Evolutionary conservation across 2,329 filamentous ascomycete species (phyloP), one percentile per base, ranked within the genome.

Genomic region (Aureobasidium sp.): DNA sequence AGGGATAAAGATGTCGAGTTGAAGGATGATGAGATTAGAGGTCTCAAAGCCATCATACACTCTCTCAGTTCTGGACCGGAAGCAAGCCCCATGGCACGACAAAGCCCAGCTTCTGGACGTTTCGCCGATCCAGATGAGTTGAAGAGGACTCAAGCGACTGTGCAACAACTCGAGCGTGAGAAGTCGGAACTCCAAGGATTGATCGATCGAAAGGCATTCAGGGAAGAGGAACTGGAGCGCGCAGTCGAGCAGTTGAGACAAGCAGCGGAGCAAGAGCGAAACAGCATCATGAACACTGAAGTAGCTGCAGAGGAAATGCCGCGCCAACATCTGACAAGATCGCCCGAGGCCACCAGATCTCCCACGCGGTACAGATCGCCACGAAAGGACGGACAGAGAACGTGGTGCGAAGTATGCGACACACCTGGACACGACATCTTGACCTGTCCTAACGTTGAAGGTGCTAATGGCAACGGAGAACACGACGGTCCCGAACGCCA

Each of bases 21-120:
- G 71, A 94, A 95, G 72, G 93, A 99, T 70, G 94, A 99, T 69
- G 94, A 99, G 78, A 97, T 99, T 70, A 85, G 93, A 65, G 94
- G 94, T 51, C 82, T 99, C 66, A 99, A 97, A 76, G 93, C 94
- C 47, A 97, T 99, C 71, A 97, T 99, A 64, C 93, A 97, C 76
- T 96, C 91, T 20, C 81, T 99, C 41, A 96, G 92, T 73, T 84
- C 91, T 65, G 90, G 90, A 67, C 84, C 87, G 9, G 47, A 46
- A 9, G 48, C 63, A 36, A 12, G 78, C 72, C 32, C 43, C 55
- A 53, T 46, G 39, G 36, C 50, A 41, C 60, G 55, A 24, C 64
- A 64, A 27, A 61, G 55, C 47, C 44, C 43, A 24, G 39, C 62
- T 8, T 39, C 55, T 29, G 44, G 57, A 6, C 39, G 44, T 2